Evolutionary conservation across 2,329 filamentous ascomycete genomes (phyloP), one percentile per base, ranked within the genome.

Genomic region (Hypoxylon sp.): DNA sequence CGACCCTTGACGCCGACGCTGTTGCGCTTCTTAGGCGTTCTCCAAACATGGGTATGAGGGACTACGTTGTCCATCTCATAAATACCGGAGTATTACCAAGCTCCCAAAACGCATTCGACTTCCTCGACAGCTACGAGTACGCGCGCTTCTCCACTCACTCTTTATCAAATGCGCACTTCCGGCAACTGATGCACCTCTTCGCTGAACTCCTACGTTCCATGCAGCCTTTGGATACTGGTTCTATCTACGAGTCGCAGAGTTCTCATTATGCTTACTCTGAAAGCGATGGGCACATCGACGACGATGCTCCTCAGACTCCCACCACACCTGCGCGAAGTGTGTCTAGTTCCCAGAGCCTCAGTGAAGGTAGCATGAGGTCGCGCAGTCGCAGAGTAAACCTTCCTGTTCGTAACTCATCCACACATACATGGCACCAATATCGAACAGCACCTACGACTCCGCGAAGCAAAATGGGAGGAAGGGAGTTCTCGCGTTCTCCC

Each of bases 151-250:
- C 90, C 2, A 82, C 81, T 0, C 75, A 77, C 4, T 81, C 87
- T 1, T 75, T 96, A 3, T 80, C 83, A 2, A 87, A 92, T 61
- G 65, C 72, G 0, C 80, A 87, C 41, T 97, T 99, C 67, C 80
- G 88, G 26, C 74, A 80, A 15, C 75, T 97, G 20, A 97, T 97
- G 91, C 81, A 85, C 48, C 78, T 89, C 17, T 97, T 97, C 70
- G 89, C 92, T 2, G 84, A 89, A 43, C 75, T 97, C 0, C 75
- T 97, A 9, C 83, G 88, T 42, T 81, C 79, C 12, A 96, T 97
- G 89, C 80, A 76, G 19, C 78, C 82, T 0, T 73, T 90, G 2
- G 77, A 87, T 50, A 73, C 80, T 0, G 73, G 73, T 0, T 68
- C 84, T 3, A 66, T 90, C 4, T 67, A 71, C 17, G 61, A 57